phyloP scores from a whole-genome alignment of 805 yeast genomes.

The Starmera dryadoides region DNA sequence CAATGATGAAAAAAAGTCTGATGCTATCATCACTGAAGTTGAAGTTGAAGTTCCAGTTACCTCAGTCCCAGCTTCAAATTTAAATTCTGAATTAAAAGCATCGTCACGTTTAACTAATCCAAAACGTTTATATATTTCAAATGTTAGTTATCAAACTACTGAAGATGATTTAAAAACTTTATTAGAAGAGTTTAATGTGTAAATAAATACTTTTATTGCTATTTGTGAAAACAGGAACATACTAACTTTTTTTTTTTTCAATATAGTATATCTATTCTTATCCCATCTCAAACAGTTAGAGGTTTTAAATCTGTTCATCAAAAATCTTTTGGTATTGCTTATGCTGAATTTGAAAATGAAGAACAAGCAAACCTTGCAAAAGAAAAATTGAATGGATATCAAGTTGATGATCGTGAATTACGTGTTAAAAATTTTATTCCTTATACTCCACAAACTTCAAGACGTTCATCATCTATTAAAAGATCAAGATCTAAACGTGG shows the following conservation, averaged over 20 bases:
- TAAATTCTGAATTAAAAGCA: too few species aligned
- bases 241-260: constrained; percentile 9
- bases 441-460: constrained; percentile 23
- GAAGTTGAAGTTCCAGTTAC: not conserved
- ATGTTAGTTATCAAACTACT: constrained; percentile 44
- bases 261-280: constrained; percentile 31
- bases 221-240: not conserved
- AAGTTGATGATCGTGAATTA: constrained; percentile 36
- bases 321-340: constrained; percentile 63
- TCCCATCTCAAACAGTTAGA: constrained; percentile 48
- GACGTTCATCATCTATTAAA: constrained; percentile 4
- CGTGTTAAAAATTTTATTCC: constrained; percentile 36
- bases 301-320: constrained; percentile 33
- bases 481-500: constrained; percentile 8
- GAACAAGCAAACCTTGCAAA: constrained; percentile 63
- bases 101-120: constrained; percentile 3
- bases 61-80: not conserved
- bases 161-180: constrained; percentile 43
- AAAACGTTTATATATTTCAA: constrained; percentile 44
- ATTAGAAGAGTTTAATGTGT: constrained; percentile 34
- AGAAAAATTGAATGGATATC: constrained; percentile 54
- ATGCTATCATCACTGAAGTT: too few species aligned
- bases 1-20: too few species aligned
- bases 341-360: constrained; percentile 65
- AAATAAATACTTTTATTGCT: not conserved